phyloP scores from a whole-genome alignment of 1,284 basidiomycete genomes.

The Puccinia novopanici region DNA sequence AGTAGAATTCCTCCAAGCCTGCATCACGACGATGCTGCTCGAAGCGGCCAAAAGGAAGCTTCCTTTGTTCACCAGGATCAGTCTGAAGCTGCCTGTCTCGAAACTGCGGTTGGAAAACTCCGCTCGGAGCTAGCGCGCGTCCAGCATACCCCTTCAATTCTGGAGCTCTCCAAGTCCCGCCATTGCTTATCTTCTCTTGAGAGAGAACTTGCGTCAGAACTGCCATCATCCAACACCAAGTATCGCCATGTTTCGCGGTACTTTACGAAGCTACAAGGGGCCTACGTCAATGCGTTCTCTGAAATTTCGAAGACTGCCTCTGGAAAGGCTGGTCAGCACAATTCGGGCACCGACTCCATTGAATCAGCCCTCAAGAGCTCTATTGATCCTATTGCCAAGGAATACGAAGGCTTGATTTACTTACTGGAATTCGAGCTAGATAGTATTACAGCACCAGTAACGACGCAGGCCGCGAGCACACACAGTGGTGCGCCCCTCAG shows the following conservation, averaged over 20 bases:
- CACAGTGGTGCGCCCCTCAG: not conserved
- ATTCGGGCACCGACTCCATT: too few species aligned
- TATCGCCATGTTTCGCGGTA: constrained; percentile 20
- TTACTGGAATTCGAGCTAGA: not conserved
- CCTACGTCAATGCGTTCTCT: constrained; percentile 19
- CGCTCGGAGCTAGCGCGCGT: constrained; percentile 15
- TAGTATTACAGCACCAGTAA: not conserved
- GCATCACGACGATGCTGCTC: not conserved
- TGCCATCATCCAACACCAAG: not conserved
- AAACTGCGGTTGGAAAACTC: constrained; percentile 7
- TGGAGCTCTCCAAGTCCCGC: constrained; percentile 20
- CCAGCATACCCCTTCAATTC: constrained; percentile 18
- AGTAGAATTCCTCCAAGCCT: not conserved
- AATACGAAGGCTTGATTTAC: constrained; percentile 13
- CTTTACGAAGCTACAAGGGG: constrained; percentile 23
- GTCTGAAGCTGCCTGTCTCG: not conserved
- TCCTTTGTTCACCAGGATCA: not conserved
- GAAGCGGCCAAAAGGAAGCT: not conserved
- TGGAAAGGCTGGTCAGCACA: not conserved
- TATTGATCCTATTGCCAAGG: constrained; percentile 14
- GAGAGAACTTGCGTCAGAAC: constrained; percentile 5
- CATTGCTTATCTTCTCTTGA: constrained; percentile 16
- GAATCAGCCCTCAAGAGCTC: constrained; percentile 1
- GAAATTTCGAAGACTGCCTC: constrained; percentile 17
- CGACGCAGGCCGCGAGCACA: not conserved